Base-by-base conservation (phyloP, 2,329 filamentous ascomycete species). In the Blastomyces emzantsi region DNA sequence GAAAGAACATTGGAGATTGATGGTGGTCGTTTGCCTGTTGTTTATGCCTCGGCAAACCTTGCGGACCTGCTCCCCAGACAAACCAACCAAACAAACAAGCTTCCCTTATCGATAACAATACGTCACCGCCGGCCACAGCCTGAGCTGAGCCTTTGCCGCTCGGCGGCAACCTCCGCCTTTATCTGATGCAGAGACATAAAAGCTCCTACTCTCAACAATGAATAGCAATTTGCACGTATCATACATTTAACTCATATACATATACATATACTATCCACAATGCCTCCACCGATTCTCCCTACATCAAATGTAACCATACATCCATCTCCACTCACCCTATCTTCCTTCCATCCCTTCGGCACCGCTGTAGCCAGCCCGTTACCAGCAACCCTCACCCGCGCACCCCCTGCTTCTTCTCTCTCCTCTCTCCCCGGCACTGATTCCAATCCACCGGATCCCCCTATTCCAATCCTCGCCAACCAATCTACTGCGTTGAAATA, bases 401-500 rank as follows among this genome's bases (percentile, higher is more conserved):
- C 72, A 0, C 75, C 76, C n/a, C 64, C 67, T 58, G 70, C 64
- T 28, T 76, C 82, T 66, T 81, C 84, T 60, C 80, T 78, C 62
- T 76, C 68, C 66, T 73, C 69, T 72, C 72, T 70, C 65, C 30
- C 66, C 62, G 45, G 7, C 28, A n/a, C 61, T 62, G 45, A 62
- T 65, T 57, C 60, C 66, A 65, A n/a, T 63, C 74, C 78, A 70
- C 25, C 43, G 1, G 28, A 60, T 43, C 9, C 22, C 58, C 79
- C 80, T 67, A 79, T 83, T 63, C 78, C 87, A 4, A 81, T 85
- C 2, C 84, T 87, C 57, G 84, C 84, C 56, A 97, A 97, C 80
- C 92, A 97, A 79, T 90, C 90, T 71, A 88, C 87, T 28, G 93
- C 94, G 19, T 85, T 93, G 71, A 96, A 96, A 75, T 95, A 94